Evolutionary conservation across 1,139 yeast species (phyloP), one percentile per base, ranked within the genome.

Genomic region (Taiozyma onychis): DNA sequence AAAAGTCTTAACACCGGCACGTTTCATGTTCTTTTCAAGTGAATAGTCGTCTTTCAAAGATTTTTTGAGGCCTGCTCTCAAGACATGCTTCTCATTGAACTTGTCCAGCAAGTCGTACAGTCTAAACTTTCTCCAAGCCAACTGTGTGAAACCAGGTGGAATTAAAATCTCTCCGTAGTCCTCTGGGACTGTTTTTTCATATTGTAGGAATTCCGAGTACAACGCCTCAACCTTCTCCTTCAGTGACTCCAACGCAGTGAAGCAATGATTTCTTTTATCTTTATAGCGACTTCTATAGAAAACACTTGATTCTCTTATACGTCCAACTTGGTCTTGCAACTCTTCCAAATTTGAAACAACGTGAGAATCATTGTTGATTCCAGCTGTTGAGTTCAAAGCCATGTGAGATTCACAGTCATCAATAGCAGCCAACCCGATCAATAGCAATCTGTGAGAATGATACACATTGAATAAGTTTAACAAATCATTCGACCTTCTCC

Each of bases 61-160:
- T 8, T 41, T 41, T n/a, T 6, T 16, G 16, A 53, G 34, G 4
- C 55, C 56, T 21, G 51, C 47, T 21, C 44, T 44, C 51, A 50
- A 39, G 3, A 11, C 26, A 13, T 30, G 16, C 24, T 27, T 18
- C 10, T n/a, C 11, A n/a, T 35, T 14, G 4, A 49, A 34, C n/a
- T 34, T 26, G 3, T 48, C 48, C 39, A 48, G 13, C 2, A 48
- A 44, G 14, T 43, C 45, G 8, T 46, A 41, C 8, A 51, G 14
- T 34, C 55, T 49, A 22, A 46, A 54, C n/a, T 34, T 22, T 26
- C 53, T 47, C 58, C 59, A 54, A 18, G 44, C 58, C 59, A 54
- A 26, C 54, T 52, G 2, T 14, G 11, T 3, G 48, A 56, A 56
- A 1, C 55, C 58, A 7, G 56, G 55, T 10, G 60, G 60, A 5